Percentiles rank a stretch among this genome's conserved stretches.
Evolutionary conservation across 805 yeast genomes (phyloP).

Genomic region (Metschnikowia gelsemii): DNA sequence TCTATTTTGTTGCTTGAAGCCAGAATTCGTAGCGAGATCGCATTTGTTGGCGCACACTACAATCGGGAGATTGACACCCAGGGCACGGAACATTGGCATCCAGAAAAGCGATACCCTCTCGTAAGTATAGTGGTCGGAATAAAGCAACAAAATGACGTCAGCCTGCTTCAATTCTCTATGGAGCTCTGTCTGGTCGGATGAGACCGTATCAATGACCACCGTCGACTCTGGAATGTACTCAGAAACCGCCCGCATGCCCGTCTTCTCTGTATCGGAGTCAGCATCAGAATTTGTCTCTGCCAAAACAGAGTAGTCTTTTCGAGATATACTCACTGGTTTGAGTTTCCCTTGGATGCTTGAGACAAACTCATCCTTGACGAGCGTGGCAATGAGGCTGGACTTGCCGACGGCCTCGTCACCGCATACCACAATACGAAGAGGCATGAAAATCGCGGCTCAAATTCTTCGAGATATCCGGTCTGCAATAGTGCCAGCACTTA

Average conservation of each 20-base stretch:
- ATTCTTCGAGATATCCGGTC: no score
- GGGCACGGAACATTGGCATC: conserved; percentile 89
- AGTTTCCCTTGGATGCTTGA: conserved; percentile 74
- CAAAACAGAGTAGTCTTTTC: conserved; percentile 51
- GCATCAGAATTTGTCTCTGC: conserved; percentile 11
- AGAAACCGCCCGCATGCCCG: conserved; percentile 20
- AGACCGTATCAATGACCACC: conserved; percentile 75
- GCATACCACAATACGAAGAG: conserved; percentile 79
- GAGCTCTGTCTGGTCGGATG: conserved; percentile 58
- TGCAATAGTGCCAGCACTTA: no score
- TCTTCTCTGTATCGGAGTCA: conserved; percentile 11
- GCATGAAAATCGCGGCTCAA: no score
- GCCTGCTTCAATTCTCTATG: conserved; percentile 78
- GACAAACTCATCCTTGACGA: conserved; percentile 72
- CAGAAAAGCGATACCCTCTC: conserved; percentile 90
- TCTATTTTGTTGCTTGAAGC: conserved; percentile 42
- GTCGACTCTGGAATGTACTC: conserved; percentile 49
- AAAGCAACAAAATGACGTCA: conserved; percentile 92
- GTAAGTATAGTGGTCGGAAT: conserved; percentile 90
- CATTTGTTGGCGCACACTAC: conserved; percentile 84
- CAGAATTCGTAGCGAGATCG: conserved; percentile 35
- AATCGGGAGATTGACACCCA: conserved; percentile 94
- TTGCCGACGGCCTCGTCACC: conserved; percentile 95
- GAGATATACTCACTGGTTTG: conserved; percentile 83
- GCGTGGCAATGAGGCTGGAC: conserved; percentile 71